Conservation (phyloP, 129 eudicot species). For the Artemisia annua region DNA sequence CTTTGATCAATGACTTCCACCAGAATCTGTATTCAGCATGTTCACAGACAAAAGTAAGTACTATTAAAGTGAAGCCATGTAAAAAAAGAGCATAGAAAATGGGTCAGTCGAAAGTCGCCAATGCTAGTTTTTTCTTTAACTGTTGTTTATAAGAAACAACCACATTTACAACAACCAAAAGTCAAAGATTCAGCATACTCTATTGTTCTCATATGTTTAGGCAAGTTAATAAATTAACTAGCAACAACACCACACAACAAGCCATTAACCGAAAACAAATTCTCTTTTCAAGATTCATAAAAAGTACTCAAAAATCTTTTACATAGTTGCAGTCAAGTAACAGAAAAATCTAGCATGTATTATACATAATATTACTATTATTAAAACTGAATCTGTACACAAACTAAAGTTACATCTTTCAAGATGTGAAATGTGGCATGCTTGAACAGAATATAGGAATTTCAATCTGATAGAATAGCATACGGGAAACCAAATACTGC, state of each 20-base stretch:
- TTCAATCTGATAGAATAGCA: no score
- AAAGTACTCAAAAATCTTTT: background rate
- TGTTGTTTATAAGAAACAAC: no score
- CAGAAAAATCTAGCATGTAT: background rate
- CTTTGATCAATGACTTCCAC: constrained; percentile 64
- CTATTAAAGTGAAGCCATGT: background rate
- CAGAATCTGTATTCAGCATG: constrained; percentile 64
- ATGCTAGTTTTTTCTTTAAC: background rate
- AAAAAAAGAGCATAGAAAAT: background rate
- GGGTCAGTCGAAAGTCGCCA: background rate
- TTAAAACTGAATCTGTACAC: background rate
- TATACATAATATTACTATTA: background rate
- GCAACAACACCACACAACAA: constrained; percentile 8
- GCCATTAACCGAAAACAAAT: background rate
- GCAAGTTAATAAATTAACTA: background rate
- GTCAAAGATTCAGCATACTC: background rate
- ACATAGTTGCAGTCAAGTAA: background rate
- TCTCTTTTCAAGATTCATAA: constrained; percentile 4
- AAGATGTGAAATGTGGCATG: background rate
- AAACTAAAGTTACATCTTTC: constrained; percentile 9
- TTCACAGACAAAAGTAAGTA: constrained; percentile 22
- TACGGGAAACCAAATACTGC: no score
- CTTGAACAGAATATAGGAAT: no score
- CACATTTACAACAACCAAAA: background rate
- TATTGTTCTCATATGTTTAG: background rate